These are phyloP conservation scores for Aquilaria agallochum DNA, from an alignment of 441 rosid genomes.

Conservation along the genomic window DNA sequence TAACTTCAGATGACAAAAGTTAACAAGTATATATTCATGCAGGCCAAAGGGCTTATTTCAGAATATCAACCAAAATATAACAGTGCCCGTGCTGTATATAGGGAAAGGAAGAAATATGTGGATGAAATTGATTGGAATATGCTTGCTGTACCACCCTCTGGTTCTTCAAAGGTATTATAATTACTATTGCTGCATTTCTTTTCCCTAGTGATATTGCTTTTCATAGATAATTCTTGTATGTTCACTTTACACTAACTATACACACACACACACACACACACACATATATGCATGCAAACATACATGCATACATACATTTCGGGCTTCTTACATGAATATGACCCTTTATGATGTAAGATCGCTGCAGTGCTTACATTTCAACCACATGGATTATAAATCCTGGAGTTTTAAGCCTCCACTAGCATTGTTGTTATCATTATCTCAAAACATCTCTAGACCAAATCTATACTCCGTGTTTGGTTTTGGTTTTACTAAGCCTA, in stretches of 20 bases:
- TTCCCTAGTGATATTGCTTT: constrained; percentile 3
- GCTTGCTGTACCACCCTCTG: constrained; percentile 90
- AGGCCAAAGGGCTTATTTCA: constrained; percentile 93
- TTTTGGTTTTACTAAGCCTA: too few relatives aligned
- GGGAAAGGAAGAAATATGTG: constrained; percentile 88
- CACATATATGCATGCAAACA: not conserved
- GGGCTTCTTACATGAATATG: not conserved
- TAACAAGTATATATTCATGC: constrained; percentile 22
- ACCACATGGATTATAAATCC: too few relatives aligned
- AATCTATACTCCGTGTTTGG: too few relatives aligned
- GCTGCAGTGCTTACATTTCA: not conserved
- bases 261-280: not conserved
- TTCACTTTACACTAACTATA: not conserved
- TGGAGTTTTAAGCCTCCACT: too few relatives aligned
- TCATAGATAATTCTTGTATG: constrained; percentile 1
- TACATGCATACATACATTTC: not conserved
- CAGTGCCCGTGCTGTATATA: constrained; percentile 92
- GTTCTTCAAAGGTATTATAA: constrained; percentile 54
- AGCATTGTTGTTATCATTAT: too few relatives aligned
- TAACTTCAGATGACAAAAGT: too few relatives aligned
- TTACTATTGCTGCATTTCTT: constrained; percentile 19
- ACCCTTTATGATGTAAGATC: not conserved
- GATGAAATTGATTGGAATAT: constrained; percentile 96
- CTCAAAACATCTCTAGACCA: too few relatives aligned
- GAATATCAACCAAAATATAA: constrained; percentile 91